Base-by-base conservation (phyloP, 345 rosid species). In the Pseudoturritis turrita region DNA sequence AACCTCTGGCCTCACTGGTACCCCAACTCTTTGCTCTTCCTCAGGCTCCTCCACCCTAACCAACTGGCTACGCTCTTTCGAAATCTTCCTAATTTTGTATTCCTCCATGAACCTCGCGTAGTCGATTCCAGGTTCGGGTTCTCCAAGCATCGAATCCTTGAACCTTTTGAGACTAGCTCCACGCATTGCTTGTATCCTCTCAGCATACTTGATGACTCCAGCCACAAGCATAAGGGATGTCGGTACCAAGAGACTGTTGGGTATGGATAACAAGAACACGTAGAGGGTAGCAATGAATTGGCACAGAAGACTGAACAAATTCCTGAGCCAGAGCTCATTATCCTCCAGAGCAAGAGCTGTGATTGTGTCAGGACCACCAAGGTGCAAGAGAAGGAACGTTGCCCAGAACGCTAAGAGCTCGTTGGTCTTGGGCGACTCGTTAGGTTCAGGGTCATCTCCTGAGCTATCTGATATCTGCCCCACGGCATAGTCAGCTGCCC, bases 181-280 rank as follows among this genome's bases (percentile, higher is more conserved):
- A 58, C 74, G 60, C 12, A 86, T 76, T 3, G 68, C 71, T 46
- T 52, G 14, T 12, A 58, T 78, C 70, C 78, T 74, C 76, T 81
- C 84, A 3, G 7, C 70, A 40, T 69, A 83, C 49, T 81, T 84
- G 23, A 72, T 59, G 22, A 77, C 33, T 29, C 86, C 91, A 3
- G 44, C 72, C 0, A 74, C n/a, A 4, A 85, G 63, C 51, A 81
- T 56, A 0, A 68, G 79, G 0, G 58, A 14, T 28, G 37, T 58
- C 0, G 81, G 62, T 5, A 2, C 21, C 13, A 61, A 21, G 10
- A 70, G 68, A 0, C 60, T 45, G 4, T 37, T 58, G 40, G 71
- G 69, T 28, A 78, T 35, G 12, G 67, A 76, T 28, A 49, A 10
- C 15, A 69, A 19, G 64, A 68, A 70, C 22, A 87, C 72, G 13